Percentiles rank a stretch among this genome's conserved stretches.
Conservation (phyloP, 1,284 basidiomycete species). For the Rhodotorula sp. region DNA sequence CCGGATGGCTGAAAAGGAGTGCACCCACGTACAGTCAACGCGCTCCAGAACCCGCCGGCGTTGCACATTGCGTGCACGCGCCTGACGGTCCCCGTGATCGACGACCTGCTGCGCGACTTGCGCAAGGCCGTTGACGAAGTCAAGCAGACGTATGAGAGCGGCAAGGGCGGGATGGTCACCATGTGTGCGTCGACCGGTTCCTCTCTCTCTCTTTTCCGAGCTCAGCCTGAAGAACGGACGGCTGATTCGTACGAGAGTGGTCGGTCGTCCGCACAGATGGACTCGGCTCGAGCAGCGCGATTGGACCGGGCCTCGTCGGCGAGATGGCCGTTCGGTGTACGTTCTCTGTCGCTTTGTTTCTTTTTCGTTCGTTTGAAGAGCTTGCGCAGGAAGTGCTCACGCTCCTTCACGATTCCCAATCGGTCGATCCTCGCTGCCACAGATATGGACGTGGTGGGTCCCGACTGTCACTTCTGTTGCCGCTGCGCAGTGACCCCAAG, state of each 20-base stretch:
- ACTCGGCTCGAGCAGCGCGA: slow-evolving; percentile 78
- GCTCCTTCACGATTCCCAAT: too few species aligned
- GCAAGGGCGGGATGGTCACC: slow-evolving; percentile 74
- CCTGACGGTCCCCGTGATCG: slow-evolving; percentile 66
- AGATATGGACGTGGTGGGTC: slow-evolving; percentile 41
- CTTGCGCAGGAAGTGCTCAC: too few species aligned
- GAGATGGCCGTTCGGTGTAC: slow-evolving; percentile 63
- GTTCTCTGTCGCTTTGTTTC: too few species aligned
- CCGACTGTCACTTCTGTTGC: too few species aligned
- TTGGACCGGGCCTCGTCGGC: slow-evolving; percentile 84
- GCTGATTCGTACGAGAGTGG: too few species aligned
- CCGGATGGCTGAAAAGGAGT: too few species aligned
- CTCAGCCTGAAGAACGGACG: not conserved
- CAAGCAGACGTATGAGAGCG: slow-evolving; percentile 39
- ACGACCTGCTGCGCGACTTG: slow-evolving; percentile 74
- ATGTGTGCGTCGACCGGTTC: slow-evolving; percentile 58
- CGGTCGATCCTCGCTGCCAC: too few species aligned
- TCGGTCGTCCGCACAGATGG: slow-evolving; percentile 55
- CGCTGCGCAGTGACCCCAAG: too few species aligned
- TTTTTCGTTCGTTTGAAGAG: too few species aligned
- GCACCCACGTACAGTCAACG: slow-evolving; percentile 60
- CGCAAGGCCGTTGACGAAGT: slow-evolving; percentile 70
- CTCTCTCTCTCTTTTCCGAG: slow-evolving; percentile 23
- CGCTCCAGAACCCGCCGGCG: slow-evolving; percentile 71
- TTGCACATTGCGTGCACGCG: slow-evolving; percentile 92